Evolutionary conservation across 2,329 filamentous ascomycete species (phyloP).

Genomic region (Trichophyton mentagrophytes): DNA sequence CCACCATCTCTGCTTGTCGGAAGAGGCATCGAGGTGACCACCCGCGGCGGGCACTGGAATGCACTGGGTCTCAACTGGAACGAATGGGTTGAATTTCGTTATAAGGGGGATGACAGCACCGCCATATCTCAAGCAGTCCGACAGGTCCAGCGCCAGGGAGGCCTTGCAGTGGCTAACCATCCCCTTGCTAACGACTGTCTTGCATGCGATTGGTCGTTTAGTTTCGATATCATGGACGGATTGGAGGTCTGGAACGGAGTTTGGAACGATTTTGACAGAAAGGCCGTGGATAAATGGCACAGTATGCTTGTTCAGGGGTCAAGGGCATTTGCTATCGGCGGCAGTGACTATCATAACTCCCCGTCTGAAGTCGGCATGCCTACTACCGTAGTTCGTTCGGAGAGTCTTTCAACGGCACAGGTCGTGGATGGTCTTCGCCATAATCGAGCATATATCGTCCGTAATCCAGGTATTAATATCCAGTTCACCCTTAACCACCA

Average conservation of each 20-base stretch:
- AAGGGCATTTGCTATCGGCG: slow-evolving; percentile 13
- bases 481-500: slow-evolving; percentile 6
- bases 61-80: slow-evolving; percentile 15
- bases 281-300: slow-evolving; percentile 15
- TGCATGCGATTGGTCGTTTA: slow-evolving; percentile 15
- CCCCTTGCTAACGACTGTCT: slow-evolving; percentile 13
- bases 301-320: slow-evolving; percentile 12
- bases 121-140: slow-evolving; percentile 9
- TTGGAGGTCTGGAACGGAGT: slow-evolving; percentile 16
- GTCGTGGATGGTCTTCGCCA: slow-evolving; percentile 13
- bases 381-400: slow-evolving; percentile 13
- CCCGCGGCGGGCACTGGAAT: slow-evolving; percentile 16
- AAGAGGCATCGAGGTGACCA: slow-evolving; percentile 18
- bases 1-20: slow-evolving; percentile 14
- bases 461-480: slow-evolving; percentile 14
- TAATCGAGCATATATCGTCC: slow-evolving; percentile 13
- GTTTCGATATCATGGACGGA: slow-evolving; percentile 16
- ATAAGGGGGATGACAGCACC: slow-evolving; percentile 8
- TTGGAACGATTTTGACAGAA: slow-evolving; percentile 11
- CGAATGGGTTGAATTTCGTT: slow-evolving; percentile 12
- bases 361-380: slow-evolving; percentile 13
- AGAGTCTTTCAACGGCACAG: slow-evolving; percentile 12
- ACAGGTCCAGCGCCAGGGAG: slow-evolving; percentile 11
- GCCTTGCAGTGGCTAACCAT: slow-evolving; percentile 14
- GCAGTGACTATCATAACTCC: slow-evolving; percentile 14